Conservation (phyloP, 2,329 filamentous ascomycete genomes). For the Epichloe gansuensis region DNA sequence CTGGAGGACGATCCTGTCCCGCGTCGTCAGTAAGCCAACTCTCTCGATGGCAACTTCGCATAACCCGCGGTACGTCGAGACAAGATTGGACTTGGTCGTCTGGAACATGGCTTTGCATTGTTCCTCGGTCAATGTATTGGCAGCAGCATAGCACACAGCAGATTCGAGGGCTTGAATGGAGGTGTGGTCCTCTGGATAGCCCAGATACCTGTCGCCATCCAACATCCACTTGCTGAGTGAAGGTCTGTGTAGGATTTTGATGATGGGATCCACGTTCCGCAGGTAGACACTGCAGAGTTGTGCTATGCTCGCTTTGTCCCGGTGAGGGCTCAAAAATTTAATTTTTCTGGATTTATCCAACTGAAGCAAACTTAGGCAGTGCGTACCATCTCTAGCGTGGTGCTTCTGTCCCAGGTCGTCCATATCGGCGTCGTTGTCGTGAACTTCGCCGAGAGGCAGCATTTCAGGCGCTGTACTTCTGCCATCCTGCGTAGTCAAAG, state of each 20-base stretch:
- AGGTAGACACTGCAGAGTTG: conserved; percentile 6
- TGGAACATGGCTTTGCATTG: conserved; percentile 10
- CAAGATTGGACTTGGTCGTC: conserved; percentile 6
- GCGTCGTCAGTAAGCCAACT: conserved; percentile 13
- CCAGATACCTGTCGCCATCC: conserved; percentile 11
- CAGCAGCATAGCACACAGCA: conserved; percentile 14
- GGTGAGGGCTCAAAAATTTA: background rate
- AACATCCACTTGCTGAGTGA: conserved; percentile 10
- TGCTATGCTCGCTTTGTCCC: background rate
- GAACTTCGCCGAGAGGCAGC: background rate
- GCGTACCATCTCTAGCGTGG: background rate
- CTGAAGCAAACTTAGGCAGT: background rate
- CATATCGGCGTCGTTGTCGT: background rate
- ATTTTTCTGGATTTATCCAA: background rate
- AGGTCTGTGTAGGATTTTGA: conserved; percentile 9
- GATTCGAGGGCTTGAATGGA: conserved; percentile 8
- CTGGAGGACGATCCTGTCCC: conserved; percentile 16
- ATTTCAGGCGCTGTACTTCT: background rate
- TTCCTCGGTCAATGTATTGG: conserved; percentile 13
- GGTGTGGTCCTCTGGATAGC: conserved; percentile 10
- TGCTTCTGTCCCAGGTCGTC: background rate
- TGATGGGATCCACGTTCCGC: conserved; percentile 8
- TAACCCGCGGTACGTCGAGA: conserved; percentile 7
- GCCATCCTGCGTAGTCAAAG: background rate
- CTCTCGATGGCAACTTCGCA: conserved; percentile 10